Evolutionary conservation across 805 yeast genomes (phyloP), one percentile per base, ranked within the genome.

Genomic region (Sugiyamaella qingdaonensis): DNA sequence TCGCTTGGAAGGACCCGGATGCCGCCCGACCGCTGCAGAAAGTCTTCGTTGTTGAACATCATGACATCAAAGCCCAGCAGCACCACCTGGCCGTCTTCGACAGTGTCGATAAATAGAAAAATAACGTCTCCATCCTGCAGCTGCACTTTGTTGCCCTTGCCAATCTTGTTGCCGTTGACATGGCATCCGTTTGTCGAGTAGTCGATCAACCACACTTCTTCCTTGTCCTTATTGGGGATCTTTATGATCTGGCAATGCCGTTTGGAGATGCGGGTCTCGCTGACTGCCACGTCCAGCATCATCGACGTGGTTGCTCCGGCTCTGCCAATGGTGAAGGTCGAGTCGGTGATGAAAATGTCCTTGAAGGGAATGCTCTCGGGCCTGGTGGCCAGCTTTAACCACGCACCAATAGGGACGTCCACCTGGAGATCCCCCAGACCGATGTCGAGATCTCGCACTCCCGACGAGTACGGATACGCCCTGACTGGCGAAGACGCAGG

Each of bases 231-330:
- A 9, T 24, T 33, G 5, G 50, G 11, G 18, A n/a, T 4, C 60
- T 54, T 88, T 54, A 75, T 61, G 11, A 92, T 73, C 31, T 82
- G 71, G 67, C 97, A 90, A 68, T 94, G 98, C 1, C 84, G 75
- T 58, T 89, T 87, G 1, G 97, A 91, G 61, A 92, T 78, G 45
- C 97, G 71, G 60, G 78, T 85, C 59, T 91, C 97, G 32, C 78
- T 72, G 33, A 80, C 76, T 63, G 86, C 82, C 55, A 87, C 79
- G 2, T 76, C 79, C 43, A 39, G 43, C 13, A 14, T 19, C 24
- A 19, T 19, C 4, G 43, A 39, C 32, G 59, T 58, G n/a, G 44
- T 29, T 8, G 54, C 42, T 13, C 36, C 79, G 19, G 79, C 78
- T 34, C 98, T 73, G 1, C 99, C 98, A 51, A 92, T 77, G 52